A percentile compares a stretch with the other conserved stretches of the same genome.
phyloP scores from a whole-genome alignment of 257 asterid species.

The Lycium barbarum region DNA sequence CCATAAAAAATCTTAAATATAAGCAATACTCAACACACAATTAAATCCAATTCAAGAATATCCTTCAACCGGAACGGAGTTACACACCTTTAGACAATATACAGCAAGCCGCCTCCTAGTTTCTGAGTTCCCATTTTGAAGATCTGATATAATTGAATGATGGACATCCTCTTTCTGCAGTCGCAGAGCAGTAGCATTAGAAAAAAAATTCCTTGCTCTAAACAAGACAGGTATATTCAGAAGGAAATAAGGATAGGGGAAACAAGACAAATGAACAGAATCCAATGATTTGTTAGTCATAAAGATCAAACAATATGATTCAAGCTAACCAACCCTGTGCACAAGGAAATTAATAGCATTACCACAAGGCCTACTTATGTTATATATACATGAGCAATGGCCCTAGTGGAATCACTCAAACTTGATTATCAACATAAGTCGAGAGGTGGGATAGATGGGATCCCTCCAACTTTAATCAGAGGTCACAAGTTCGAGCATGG shows the following conservation, averaged over 20 bases:
- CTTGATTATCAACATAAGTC: constrained; percentile 3
- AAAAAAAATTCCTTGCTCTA: background rate
- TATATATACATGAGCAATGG: background rate
- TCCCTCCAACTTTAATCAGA: constrained; percentile 3
- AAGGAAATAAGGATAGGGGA: background rate
- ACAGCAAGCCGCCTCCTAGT: constrained; percentile 98
- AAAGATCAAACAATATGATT: background rate
- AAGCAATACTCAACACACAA: constrained; percentile 17
- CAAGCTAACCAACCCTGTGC: background rate
- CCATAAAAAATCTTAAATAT: background rate
- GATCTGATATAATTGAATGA: constrained; percentile 97
- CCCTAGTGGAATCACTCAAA: constrained; percentile 4
- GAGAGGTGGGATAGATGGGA: background rate
- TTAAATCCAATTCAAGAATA: background rate
- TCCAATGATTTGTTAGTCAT: background rate
- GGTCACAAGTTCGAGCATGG: background rate
- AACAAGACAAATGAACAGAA: constrained; percentile 17
- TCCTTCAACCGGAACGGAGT: constrained; percentile 26
- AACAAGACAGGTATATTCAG: constrained; percentile 2
- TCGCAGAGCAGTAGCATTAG: constrained; percentile 18
- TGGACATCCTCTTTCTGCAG: constrained; percentile 99
- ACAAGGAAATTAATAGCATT: constrained; percentile 18
- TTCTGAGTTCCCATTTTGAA: constrained; percentile 95
- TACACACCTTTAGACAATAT: constrained; percentile 86
- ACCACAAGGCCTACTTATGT: constrained; percentile 4